A percentile compares a stretch with the other conserved stretches of the same genome.
Evolutionary conservation across 1,284 basidiomycete genomes (phyloP).

Genomic region (Malassezia equina): DNA sequence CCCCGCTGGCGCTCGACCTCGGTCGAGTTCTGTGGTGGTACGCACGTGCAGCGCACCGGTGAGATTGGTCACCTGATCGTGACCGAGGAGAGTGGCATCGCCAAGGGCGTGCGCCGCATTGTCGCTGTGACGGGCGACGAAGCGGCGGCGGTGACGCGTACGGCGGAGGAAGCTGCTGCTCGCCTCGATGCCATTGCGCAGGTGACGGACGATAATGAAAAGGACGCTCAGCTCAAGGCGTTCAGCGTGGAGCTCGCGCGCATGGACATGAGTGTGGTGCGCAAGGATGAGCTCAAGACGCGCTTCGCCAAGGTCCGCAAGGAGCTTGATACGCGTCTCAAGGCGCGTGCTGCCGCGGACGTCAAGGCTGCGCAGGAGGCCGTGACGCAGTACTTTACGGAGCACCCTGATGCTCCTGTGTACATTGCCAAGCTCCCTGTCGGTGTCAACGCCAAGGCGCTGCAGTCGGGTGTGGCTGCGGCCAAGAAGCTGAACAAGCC

Average conservation of each 20-base stretch:
- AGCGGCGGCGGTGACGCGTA: constrained; percentile 67
- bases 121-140: constrained; percentile 90
- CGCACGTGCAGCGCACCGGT: constrained; percentile 86
- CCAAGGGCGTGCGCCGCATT: constrained; percentile 90
- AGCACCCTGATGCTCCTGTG: constrained; percentile 60
- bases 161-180: constrained; percentile 60
- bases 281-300: constrained; percentile 71
- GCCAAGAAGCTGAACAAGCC: constrained; percentile 71
- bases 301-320: constrained; percentile 64
- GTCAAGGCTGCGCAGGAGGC: constrained; percentile 74
- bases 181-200: constrained; percentile 61
- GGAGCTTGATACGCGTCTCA: constrained; percentile 71
- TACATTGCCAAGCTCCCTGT: constrained; percentile 62
- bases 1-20: constrained; percentile 80
- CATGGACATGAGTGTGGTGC: constrained; percentile 74
- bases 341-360: constrained; percentile 67
- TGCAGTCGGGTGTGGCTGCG: constrained; percentile 65
- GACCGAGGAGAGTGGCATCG: constrained; percentile 89
- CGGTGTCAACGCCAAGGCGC: constrained; percentile 50
- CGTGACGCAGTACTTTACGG: constrained; percentile 60
- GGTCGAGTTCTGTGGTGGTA: constrained; percentile 96
- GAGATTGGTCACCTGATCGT: constrained; percentile 94
- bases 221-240: constrained; percentile 73
- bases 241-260: constrained; percentile 79
- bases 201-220: constrained; percentile 61